These are phyloP conservation scores for Penicillium manginii DNA, from an alignment of 495 filamentous ascomycete genomes.

Conservation along the genomic window DNA sequence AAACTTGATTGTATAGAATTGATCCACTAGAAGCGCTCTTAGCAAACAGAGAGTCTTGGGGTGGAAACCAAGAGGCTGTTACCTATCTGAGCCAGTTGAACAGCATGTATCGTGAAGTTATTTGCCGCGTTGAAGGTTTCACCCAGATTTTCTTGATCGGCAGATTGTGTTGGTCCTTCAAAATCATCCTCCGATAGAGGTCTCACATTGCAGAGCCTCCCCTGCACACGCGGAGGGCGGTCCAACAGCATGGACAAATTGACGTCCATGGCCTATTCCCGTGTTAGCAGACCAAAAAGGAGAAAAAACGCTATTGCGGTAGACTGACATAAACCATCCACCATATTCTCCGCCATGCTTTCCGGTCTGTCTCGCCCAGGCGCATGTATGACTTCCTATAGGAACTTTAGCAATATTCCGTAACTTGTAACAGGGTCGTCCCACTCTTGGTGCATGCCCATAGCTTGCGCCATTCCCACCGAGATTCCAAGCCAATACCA, in stretches of 20 bases:
- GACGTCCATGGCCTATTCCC: slow-evolving; percentile 12
- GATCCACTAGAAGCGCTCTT: slow-evolving; percentile 10
- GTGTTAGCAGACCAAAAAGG: neutral
- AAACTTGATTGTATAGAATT: slow-evolving; percentile 15
- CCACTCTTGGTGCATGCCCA: slow-evolving; percentile 29
- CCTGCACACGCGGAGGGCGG: slow-evolving; percentile 16
- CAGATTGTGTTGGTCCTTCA: neutral
- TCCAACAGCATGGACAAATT: slow-evolving; percentile 19
- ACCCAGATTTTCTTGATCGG: neutral
- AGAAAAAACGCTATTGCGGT: neutral
- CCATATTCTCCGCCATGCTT: slow-evolving; percentile 14
- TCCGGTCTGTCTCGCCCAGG: slow-evolving; percentile 8
- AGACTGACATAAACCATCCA: slow-evolving; percentile 18
- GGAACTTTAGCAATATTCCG: neutral
- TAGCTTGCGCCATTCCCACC: slow-evolving; percentile 23
- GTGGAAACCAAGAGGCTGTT: neutral
- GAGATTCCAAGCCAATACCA: slow-evolving; percentile 31
- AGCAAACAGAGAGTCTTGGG: neutral
- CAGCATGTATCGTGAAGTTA: slow-evolving; percentile 7
- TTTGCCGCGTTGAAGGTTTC: neutral
- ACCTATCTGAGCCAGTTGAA: slow-evolving; percentile 17
- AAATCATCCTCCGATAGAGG: slow-evolving; percentile 15
- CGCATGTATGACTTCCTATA: slow-evolving; percentile 14
- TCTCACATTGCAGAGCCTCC: slow-evolving; percentile 17
- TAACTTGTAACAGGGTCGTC: neutral